Evolutionary conservation across 805 yeast genomes (phyloP).

Genomic region (Zygotorulaspora danielsina): DNA sequence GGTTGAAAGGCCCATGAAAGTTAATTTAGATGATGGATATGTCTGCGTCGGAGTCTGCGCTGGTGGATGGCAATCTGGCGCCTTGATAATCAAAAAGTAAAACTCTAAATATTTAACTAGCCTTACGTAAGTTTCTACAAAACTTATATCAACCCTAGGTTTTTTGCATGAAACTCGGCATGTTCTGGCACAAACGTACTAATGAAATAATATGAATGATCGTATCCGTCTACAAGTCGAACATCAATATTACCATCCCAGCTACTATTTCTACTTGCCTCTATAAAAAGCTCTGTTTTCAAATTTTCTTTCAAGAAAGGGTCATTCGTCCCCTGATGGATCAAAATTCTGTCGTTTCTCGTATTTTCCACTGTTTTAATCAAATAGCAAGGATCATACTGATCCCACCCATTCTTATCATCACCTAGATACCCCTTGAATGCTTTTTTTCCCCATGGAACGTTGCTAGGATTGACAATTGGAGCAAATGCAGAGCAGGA

Average conservation of each 20-base stretch:
- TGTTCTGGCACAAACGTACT: slow-evolving; percentile 77
- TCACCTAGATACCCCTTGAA: slow-evolving; percentile 73
- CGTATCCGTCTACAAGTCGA: slow-evolving; percentile 72
- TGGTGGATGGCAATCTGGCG: slow-evolving; percentile 79
- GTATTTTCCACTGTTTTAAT: slow-evolving; percentile 45
- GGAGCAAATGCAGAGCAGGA: slow-evolving; percentile 91
- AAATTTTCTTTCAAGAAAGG: slow-evolving; percentile 67
- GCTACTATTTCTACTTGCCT: slow-evolving; percentile 49
- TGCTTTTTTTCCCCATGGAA: slow-evolving; percentile 87
- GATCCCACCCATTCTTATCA: slow-evolving; percentile 50
- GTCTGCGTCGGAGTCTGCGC: slow-evolving; percentile 60
- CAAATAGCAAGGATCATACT: slow-evolving; percentile 82
- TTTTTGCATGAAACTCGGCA: slow-evolving; percentile 80
- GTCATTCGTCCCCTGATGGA: slow-evolving; percentile 80
- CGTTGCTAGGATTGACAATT: slow-evolving; percentile 68
- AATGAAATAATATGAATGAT: slow-evolving; percentile 86
- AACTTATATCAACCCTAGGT: slow-evolving; percentile 37
- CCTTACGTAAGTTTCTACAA: too few relatives aligned
- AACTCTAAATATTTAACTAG: background rate
- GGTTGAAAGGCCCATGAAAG: slow-evolving; percentile 43
- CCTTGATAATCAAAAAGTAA: slow-evolving; percentile 40
- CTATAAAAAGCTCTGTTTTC: slow-evolving; percentile 66
- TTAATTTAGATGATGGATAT: slow-evolving; percentile 38
- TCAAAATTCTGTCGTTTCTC: slow-evolving; percentile 60
- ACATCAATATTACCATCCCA: slow-evolving; percentile 60